phyloP scores from a whole-genome alignment of 2,329 filamentous ascomycete species.

The Akanthomyces dipterigenus region DNA sequence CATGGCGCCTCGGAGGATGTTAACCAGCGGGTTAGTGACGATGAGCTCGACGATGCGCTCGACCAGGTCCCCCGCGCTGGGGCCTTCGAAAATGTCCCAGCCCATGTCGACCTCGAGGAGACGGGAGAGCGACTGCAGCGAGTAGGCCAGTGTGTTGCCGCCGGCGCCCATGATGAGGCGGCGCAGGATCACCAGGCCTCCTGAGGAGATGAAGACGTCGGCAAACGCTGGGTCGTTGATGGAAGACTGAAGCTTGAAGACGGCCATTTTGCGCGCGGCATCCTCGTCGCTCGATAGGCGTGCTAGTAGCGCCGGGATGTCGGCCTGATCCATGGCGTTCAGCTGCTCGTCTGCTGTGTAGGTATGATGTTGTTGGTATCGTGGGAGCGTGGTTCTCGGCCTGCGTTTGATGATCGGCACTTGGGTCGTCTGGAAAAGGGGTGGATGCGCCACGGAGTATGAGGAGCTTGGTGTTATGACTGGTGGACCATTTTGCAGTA shows the following conservation, averaged over 20 bases:
- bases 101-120: constrained; percentile 95
- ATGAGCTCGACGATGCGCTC: constrained; percentile 83
- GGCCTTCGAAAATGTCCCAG: constrained; percentile 77
- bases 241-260: constrained; percentile 92
- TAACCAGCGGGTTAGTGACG: constrained; percentile 91
- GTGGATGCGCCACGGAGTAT: constrained; percentile 4
- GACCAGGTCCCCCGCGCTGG: constrained; percentile 58
- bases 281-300: constrained; percentile 68
- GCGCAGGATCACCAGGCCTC: constrained; percentile 74
- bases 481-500: neutral
- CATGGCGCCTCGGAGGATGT: constrained; percentile 94
- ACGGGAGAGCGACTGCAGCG: constrained; percentile 79
- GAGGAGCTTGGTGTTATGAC: neutral
- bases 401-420: neutral
- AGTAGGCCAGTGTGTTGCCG: constrained; percentile 94
- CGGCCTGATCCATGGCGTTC: constrained; percentile 54
- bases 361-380: neutral
- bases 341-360: neutral
- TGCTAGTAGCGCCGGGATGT: constrained; percentile 58
- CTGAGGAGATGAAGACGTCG: constrained; percentile 88
- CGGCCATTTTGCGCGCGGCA: constrained; percentile 94
- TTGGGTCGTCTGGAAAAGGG: neutral
- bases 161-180: constrained; percentile 76
- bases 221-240: constrained; percentile 96
- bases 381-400: neutral